Conservation (phyloP, 2,329 filamentous ascomycete genomes). For the Penicillium crustosum region DNA sequence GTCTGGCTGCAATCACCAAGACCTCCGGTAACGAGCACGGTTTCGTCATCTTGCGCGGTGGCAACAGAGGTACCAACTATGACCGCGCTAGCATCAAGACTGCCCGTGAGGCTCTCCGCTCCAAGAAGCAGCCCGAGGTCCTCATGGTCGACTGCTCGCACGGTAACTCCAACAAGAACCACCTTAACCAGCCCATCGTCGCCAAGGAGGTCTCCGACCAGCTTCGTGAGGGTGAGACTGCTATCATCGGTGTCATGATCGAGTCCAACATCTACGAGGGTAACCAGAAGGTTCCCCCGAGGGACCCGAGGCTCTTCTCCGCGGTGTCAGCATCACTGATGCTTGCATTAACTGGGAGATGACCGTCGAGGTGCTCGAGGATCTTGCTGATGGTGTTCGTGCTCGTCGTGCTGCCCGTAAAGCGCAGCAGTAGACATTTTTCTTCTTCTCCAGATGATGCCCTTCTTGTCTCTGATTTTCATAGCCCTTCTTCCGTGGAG, state of each 20-base stretch:
- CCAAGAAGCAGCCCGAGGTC: constrained; percentile 81
- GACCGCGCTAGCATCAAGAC: constrained; percentile 78
- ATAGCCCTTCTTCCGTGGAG: background rate
- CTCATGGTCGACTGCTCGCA: constrained; percentile 99
- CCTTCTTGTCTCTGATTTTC: constrained; percentile 5
- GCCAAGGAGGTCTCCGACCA: constrained; percentile 80
- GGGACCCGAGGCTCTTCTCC: constrained; percentile 74
- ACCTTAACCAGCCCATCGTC: constrained; percentile 95
- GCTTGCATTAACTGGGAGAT: constrained; percentile 93
- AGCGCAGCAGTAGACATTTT: constrained; percentile 25
- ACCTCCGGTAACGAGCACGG: constrained; percentile 95
- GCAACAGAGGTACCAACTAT: constrained; percentile 89
- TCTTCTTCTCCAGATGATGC: constrained; percentile 12
- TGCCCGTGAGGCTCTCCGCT: constrained; percentile 73
- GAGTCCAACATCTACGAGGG: constrained; percentile 95
- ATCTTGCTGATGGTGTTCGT: constrained; percentile 80
- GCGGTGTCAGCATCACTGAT: constrained; percentile 92
- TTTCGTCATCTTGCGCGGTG: constrained; percentile 92
- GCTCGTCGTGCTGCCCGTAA: constrained; percentile 60
- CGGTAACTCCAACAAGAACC: constrained; percentile 96
- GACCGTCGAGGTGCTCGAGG: constrained; percentile 77
- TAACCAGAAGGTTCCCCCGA: constrained; percentile 86
- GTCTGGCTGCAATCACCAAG: constrained; percentile 88
- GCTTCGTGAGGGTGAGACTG: constrained; percentile 79
- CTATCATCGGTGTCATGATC: constrained; percentile 96